Percentiles rank a stretch among this genome's conserved stretches.
These are phyloP conservation scores for Aspergillus bertholletiae DNA, from an alignment of 495 filamentous ascomycete species.

Conservation along the genomic window DNA sequence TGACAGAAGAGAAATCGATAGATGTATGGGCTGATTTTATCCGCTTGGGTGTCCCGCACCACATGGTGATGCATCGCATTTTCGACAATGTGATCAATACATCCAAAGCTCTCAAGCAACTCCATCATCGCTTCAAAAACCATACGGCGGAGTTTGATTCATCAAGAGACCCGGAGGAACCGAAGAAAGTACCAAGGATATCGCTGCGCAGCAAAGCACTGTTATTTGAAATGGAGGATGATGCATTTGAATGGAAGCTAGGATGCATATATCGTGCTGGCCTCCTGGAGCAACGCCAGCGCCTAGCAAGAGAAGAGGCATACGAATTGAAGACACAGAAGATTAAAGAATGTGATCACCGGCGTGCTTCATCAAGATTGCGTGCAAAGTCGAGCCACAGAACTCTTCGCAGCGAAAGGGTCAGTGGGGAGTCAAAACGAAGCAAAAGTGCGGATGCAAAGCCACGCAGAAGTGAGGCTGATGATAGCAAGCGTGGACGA, in stretches of 20 bases:
- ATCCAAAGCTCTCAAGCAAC: constrained; percentile 79
- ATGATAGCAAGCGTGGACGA: constrained; percentile 23
- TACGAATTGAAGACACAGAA: constrained; percentile 83
- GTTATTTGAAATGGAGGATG: constrained; percentile 90
- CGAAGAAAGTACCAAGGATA: constrained; percentile 80
- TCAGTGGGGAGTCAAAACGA: constrained; percentile 41
- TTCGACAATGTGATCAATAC: constrained; percentile 90
- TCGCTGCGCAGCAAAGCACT: constrained; percentile 77
- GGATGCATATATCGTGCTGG: constrained; percentile 88
- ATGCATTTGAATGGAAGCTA: constrained; percentile 95
- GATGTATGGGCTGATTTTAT: constrained; percentile 85
- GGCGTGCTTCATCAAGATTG: constrained; percentile 45
- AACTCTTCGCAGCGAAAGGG: constrained; percentile 42
- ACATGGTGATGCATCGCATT: constrained; percentile 84
- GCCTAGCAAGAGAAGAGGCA: constrained; percentile 84
- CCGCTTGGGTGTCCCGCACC: constrained; percentile 86
- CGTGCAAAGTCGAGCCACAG: constrained; percentile 50
- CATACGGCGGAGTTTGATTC: constrained; percentile 84
- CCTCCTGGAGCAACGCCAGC: constrained; percentile 81
- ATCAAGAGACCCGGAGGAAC: constrained; percentile 74
- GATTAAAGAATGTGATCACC: constrained; percentile 64
- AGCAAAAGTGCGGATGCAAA: constrained; percentile 54
- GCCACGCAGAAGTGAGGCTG: constrained; percentile 23
- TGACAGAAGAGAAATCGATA: constrained; percentile 74
- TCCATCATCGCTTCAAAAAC: constrained; percentile 86